A percentile compares a stretch with the other conserved stretches of the same genome.
Conservation (phyloP, 257 asterid species). For the Nicotiana attenuata region DNA sequence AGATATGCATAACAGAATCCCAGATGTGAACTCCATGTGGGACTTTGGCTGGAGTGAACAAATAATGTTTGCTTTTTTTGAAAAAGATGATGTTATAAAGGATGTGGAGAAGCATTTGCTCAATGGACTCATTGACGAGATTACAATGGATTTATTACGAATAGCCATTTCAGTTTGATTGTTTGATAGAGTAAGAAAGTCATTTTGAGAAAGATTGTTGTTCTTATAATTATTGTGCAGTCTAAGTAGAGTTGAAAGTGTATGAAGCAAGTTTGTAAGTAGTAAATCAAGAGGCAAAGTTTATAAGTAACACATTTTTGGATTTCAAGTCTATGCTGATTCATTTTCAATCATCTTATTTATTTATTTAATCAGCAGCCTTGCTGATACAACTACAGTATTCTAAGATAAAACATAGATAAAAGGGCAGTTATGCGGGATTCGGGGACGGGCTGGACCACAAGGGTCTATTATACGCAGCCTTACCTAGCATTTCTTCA, state of each 20-base stretch:
- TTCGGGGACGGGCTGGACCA: too few species aligned
- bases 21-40: slow-evolving; percentile 73
- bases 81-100: slow-evolving; percentile 46
- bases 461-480: too few species aligned
- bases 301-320: not conserved
- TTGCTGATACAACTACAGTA: not conserved
- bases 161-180: slow-evolving; percentile 33
- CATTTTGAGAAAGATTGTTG: not conserved
- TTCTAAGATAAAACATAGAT: not conserved
- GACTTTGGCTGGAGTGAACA: slow-evolving; percentile 57
- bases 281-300: not conserved
- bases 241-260: not conserved
- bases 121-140: slow-evolving; percentile 65
- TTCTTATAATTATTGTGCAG: not conserved
- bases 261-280: not conserved
- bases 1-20: slow-evolving; percentile 37
- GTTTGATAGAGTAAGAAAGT: slow-evolving; percentile 3
- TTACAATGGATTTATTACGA: slow-evolving; percentile 43
- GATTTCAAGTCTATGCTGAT: not conserved
- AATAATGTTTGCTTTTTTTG: slow-evolving; percentile 32
- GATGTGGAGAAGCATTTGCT: slow-evolving; percentile 63
- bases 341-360: not conserved
- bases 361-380: not conserved
- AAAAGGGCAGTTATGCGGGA: too few species aligned
- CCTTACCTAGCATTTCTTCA: too few species aligned